Conservation (phyloP, 257 asterid genomes). For the Handroanthus guayacan region DNA sequence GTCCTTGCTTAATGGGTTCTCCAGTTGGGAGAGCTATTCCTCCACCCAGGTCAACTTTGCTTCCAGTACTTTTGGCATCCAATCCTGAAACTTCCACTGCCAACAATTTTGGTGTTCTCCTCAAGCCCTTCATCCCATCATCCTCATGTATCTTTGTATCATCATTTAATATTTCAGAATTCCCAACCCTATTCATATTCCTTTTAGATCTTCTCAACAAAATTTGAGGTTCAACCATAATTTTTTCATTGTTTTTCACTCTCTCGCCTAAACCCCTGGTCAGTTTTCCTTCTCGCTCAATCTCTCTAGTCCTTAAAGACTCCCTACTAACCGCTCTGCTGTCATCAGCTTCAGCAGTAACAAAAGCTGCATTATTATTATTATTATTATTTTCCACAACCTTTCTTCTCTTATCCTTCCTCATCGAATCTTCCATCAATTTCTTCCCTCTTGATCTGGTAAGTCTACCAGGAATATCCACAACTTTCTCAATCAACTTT, state of each 20-base stretch:
- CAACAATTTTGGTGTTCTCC: constrained; percentile 27
- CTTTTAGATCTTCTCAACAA: constrained; percentile 50
- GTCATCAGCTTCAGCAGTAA: constrained; percentile 37
- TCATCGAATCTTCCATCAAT: constrained; percentile 34
- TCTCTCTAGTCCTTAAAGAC: constrained; percentile 43
- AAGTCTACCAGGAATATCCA: constrained; percentile 35
- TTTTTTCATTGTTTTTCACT: constrained; percentile 33
- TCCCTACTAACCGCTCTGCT: constrained; percentile 28
- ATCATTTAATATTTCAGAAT: constrained; percentile 21
- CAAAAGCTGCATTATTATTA: constrained; percentile 22
- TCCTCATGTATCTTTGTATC: constrained; percentile 32
- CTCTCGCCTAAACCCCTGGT: constrained; percentile 23
- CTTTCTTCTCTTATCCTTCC: constrained; percentile 38
- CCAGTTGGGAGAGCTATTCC: constrained; percentile 22
- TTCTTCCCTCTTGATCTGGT: constrained; percentile 48
- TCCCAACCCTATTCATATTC: constrained; percentile 37
- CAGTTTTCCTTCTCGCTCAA: constrained; percentile 32
- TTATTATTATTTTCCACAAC: constrained; percentile 19
- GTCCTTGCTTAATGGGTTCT: constrained; percentile 37
- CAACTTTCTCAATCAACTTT: constrained; percentile 34
- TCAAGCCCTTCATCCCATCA: constrained; percentile 23
- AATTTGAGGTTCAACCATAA: constrained; percentile 33
- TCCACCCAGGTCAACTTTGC: constrained; percentile 17
- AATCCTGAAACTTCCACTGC: constrained; percentile 30
- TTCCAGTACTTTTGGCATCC: constrained; percentile 29